Base-by-base conservation (phyloP, 257 asterid species). In the Asclepias syriaca region DNA sequence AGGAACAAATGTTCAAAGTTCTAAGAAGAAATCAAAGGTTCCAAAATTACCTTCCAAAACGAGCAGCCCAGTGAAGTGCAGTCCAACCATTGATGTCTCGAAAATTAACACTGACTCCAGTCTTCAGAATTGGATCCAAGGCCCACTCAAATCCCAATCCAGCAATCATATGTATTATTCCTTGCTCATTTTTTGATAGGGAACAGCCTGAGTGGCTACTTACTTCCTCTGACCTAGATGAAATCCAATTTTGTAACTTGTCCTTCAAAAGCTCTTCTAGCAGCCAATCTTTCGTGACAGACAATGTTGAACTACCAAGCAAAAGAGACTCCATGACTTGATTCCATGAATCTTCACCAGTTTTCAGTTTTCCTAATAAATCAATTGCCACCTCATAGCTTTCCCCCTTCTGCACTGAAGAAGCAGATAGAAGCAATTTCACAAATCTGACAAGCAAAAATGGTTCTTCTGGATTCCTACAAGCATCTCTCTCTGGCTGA, bases 11-110 rank as follows among this genome's bases (percentile, higher is more conserved):
- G 11, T 39, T 49, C 49, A 53, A 55, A 27, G 34, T 66, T 57
- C 21, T 24, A 50, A 24, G 57, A n/a, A 68, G 39, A 67, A 56
- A 45, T 37, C 32, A 21, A 18, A 22, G 37, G 1, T 21, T 60
- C 37, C 34, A 32, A 40, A 34, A 48, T 16, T 80, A 95, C 99
- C 99, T 87, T 73, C 99, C 99, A 80, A 88, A 95, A 69, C 86
- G 87, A 66, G 99, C 99, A 51, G 99, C 99, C 99, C 99, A 95
- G 78, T 95, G 99, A 72, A 95, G 96, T 13, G 99, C 98, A 46
- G 98, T 91, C 98, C 98, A 92, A 70, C 97, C 99, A 75, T 81
- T 87, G 65, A 84, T 82, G 76, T 95, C 99, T 21, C 98, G 98
- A 78, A 86, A 95, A 73, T 92, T 89, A 60, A 88, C 80, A 74